Evolutionary conservation across 805 yeast species (phyloP).

Genomic region (Ogataea paradorogensis): DNA sequence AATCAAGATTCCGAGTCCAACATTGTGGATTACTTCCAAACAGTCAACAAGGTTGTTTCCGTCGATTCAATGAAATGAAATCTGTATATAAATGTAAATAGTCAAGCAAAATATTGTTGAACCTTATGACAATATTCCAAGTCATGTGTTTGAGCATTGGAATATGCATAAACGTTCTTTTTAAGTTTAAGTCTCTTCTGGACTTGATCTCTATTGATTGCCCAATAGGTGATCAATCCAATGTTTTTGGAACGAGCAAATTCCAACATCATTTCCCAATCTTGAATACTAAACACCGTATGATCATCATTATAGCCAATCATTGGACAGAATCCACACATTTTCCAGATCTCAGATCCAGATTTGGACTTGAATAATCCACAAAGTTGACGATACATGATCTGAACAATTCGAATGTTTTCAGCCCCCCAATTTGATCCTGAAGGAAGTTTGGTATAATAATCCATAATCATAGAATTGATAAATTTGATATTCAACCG

Average conservation of each 20-base stretch:
- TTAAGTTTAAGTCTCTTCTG: slow-evolving; percentile 6
- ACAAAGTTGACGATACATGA: slow-evolving; percentile 16
- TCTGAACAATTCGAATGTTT: slow-evolving; percentile 24
- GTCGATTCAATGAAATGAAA: slow-evolving; percentile 19
- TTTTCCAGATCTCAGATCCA: slow-evolving; percentile 19
- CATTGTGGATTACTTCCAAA: slow-evolving; percentile 60
- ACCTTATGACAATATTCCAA: slow-evolving; percentile 21
- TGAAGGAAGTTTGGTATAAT: slow-evolving; percentile 25
- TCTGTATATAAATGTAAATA: slow-evolving; percentile 9
- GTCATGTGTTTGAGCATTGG: slow-evolving; percentile 23
- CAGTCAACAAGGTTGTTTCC: slow-evolving; percentile 52
- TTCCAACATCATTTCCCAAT: slow-evolving; percentile 24
- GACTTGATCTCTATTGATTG: slow-evolving; percentile 33
- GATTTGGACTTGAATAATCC: slow-evolving; percentile 5
- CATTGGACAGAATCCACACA: slow-evolving; percentile 34
- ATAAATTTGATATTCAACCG: slow-evolving; percentile 11
- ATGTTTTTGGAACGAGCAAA: slow-evolving; percentile 19
- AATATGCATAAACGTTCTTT: slow-evolving; percentile 20
- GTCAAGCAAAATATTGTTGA: slow-evolving; percentile 1
- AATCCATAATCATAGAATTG: slow-evolving; percentile 34
- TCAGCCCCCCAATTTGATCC: slow-evolving; percentile 29
- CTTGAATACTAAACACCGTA: slow-evolving; percentile 21
- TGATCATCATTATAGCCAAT: slow-evolving; percentile 34
- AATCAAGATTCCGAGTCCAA: slow-evolving; percentile 40
- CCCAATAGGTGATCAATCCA: slow-evolving; percentile 32